Evolutionary conservation across 2,329 filamentous ascomycete genomes (phyloP), one percentile per base, ranked within the genome.

Genomic region (Penicillium sp.): DNA sequence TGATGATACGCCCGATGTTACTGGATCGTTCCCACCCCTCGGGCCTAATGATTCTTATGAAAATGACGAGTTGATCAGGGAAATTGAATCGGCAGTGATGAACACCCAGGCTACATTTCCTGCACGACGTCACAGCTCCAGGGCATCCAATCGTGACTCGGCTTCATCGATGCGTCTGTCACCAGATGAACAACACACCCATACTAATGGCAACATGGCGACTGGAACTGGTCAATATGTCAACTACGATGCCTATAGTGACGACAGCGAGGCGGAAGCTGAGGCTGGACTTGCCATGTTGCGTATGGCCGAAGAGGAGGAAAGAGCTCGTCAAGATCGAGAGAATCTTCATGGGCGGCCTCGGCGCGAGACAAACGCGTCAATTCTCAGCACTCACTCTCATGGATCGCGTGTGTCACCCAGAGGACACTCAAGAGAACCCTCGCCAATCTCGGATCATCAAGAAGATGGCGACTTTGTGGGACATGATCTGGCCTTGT

Each of bases 221-320:
- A 74, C 73, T 4, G 71, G 67, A 3, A 64, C 67, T 1, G 70
- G 72, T 44, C 64, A 74, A 41, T 69, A 71, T 47, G 66, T 72
- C 31, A 72, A 74, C 49, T 73, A 74, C 48, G 71, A 70, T 49
- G 70, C 71, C 5, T 77, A 77, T 56, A 75, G 76, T 52, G 86
- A 91, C 44, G 89, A 94, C 40, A 94, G 89, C 62, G 91, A 97
- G 62, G 82, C 86, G 0, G 91, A 96, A 67, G 91, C 86, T 16
- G 84, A 86, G 31, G 88, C 88, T 50, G 91, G 93, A 13, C 72
- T 94, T 42, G 80, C 87, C 63, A 89, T 89, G 55, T 82, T 97
- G 78, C 82, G 83, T 48, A 81, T 90, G 70, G 89, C 89, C 4
- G 89, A 95, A 51, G 80, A 89, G 65, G 77, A 83, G 64, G 87